phyloP scores from a whole-genome alignment of 2,329 filamentous ascomycete species.

The Xylogone sp. region DNA sequence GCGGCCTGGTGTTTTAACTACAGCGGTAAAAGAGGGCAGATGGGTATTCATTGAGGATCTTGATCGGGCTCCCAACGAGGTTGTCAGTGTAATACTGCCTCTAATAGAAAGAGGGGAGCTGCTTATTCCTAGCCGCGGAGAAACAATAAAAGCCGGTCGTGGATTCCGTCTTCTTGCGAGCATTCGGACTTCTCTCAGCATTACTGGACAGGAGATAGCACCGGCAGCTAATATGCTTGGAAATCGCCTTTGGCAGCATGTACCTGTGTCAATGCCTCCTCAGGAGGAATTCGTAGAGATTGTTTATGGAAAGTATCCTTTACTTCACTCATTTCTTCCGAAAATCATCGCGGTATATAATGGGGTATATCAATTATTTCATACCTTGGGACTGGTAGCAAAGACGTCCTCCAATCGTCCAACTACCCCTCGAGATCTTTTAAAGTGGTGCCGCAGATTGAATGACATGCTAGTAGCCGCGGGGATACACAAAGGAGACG shows the following conservation, averaged over 20 bases:
- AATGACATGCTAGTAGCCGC: conserved; percentile 58
- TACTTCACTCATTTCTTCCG: conserved; percentile 59
- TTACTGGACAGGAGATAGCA: conserved; percentile 62
- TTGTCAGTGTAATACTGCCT: conserved; percentile 88
- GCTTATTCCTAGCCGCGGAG: conserved; percentile 82
- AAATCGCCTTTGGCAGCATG: conserved; percentile 76
- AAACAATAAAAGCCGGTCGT: conserved; percentile 75
- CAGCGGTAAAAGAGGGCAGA: conserved; percentile 86
- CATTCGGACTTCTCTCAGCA: conserved; percentile 70
- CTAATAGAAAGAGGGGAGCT: conserved; percentile 91
- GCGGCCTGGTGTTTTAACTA: conserved; percentile 89
- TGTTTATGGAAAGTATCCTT: conserved; percentile 65
- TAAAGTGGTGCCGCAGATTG: conserved; percentile 87
- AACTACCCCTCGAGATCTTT: conserved; percentile 70
- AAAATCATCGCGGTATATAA: conserved; percentile 58
- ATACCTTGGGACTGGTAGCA: conserved; percentile 38
- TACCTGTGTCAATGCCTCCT: conserved; percentile 65
- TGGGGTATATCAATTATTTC: conserved; percentile 42
- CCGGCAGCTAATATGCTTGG: conserved; percentile 72
- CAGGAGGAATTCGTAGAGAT: conserved; percentile 71
- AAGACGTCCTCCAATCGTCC: conserved; percentile 46
- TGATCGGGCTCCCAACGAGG: conserved; percentile 89
- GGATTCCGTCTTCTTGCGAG: conserved; percentile 92
- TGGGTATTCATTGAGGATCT: conserved; percentile 98
- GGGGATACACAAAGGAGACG: conserved; percentile 61